phyloP scores from a whole-genome alignment of 2,329 filamentous ascomycete genomes.

The Setomelanomma holmii region DNA sequence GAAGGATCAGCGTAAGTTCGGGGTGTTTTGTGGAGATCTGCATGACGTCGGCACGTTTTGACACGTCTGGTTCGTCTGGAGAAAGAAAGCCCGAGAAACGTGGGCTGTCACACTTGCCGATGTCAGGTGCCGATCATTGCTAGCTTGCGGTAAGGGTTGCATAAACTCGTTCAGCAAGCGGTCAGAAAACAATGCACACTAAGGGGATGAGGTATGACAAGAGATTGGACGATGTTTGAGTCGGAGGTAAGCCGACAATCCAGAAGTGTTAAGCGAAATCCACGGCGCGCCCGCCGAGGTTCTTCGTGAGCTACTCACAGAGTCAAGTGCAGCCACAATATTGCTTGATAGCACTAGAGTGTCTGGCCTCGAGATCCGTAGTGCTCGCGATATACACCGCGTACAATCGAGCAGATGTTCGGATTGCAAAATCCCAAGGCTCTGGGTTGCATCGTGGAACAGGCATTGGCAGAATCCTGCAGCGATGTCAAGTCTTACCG shows the following conservation, averaged over 20 bases:
- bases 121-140: background rate
- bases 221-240: background rate
- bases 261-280: no score
- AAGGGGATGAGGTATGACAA: background rate
- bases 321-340: no score
- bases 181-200: background rate
- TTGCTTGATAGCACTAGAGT: no score
- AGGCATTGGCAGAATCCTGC: no score
- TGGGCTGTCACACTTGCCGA: background rate
- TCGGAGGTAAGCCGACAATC: background rate
- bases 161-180: background rate
- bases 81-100: background rate
- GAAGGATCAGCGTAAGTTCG: slow-evolving; percentile 11
- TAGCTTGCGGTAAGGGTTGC: background rate
- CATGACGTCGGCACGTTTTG: slow-evolving; percentile 4
- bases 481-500: no score
- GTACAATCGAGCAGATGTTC: no score
- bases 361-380: no score
- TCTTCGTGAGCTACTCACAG: no score
- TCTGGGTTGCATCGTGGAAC: no score
- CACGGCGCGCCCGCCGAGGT: no score
- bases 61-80: background rate
- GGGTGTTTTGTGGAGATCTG: slow-evolving; percentile 2
- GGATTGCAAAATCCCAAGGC: no score
- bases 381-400: no score